Conservation (phyloP, 768 basidiomycete genomes). For the Leccinum imitatum region DNA sequence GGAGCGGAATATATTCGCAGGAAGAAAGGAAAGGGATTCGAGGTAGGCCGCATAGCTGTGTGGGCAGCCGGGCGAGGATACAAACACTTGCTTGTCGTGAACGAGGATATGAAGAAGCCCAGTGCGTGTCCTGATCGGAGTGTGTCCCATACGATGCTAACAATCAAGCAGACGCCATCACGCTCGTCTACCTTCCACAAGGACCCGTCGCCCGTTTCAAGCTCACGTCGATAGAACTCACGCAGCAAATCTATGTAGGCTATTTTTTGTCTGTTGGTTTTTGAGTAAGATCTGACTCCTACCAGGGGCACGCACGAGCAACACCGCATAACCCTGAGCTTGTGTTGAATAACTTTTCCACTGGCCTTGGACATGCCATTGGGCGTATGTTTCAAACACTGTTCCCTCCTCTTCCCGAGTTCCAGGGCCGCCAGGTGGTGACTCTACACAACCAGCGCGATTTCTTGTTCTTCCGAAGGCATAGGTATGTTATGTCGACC, state of each 20-base stretch:
- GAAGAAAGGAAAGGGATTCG: conserved; percentile 87
- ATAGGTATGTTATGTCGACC: conserved; percentile 57
- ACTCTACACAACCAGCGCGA: conserved; percentile 97
- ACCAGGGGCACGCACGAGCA: conserved; percentile 85
- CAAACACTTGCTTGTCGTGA: conserved; percentile 87
- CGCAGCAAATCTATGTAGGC: conserved; percentile 81
- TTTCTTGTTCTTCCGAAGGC: conserved; percentile 95
- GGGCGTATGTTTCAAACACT: conserved; percentile 96
- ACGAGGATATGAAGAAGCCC: conserved; percentile 92
- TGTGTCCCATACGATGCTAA: conserved; percentile 4
- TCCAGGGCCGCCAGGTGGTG: conserved; percentile 95
- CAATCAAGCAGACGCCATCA: conserved; percentile 75
- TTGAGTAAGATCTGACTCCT: conserved; percentile 9
- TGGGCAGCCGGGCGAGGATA: conserved; percentile 93
- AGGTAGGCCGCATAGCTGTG: conserved; percentile 84
- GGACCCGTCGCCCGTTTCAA: conserved; percentile 98
- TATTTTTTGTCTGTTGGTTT: background rate
- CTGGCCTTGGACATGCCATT: conserved; percentile 88
- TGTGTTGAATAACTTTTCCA: conserved; percentile 92
- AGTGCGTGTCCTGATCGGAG: conserved; percentile 53
- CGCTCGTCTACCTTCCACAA: conserved; percentile 83
- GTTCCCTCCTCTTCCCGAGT: conserved; percentile 93
- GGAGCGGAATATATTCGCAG: conserved; percentile 87
- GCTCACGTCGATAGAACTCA: conserved; percentile 82
- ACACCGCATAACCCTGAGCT: conserved; percentile 95